Conservation (phyloP, 2,329 filamentous ascomycete species). For the Zalaria sp. region DNA sequence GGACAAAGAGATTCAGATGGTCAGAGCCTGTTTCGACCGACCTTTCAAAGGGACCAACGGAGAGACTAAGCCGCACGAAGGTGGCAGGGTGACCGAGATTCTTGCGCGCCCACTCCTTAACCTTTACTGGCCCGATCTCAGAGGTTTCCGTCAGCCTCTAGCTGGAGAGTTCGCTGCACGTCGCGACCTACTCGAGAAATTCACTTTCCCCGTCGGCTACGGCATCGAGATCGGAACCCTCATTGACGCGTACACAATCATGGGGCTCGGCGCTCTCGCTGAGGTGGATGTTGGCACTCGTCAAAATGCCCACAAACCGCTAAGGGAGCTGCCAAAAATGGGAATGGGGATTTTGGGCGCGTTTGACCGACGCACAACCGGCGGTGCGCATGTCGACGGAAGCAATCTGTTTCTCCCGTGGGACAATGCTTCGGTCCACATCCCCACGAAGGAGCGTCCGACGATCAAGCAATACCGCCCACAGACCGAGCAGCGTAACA, state of each 20-base stretch:
- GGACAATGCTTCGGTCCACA: neutral
- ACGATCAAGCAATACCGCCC: neutral
- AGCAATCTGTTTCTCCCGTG: conserved; percentile 1
- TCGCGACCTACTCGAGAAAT: neutral
- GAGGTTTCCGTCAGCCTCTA: conserved; percentile 2
- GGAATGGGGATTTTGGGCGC: conserved; percentile 1
- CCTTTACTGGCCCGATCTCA: conserved; percentile 1
- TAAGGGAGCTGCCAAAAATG: conserved; percentile 2
- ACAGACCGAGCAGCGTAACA: neutral
- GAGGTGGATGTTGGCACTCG: conserved; percentile 1
- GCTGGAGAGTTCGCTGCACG: conserved; percentile 3
- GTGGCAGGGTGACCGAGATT: neutral
- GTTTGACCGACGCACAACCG: neutral
- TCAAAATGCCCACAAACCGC: conserved; percentile 1
- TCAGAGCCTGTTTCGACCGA: conserved; percentile 2
- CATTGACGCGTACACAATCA: conserved; percentile 1
- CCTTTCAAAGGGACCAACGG: neutral
- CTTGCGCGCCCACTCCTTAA: neutral
- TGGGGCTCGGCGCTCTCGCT: conserved; percentile 1
- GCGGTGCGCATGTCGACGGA: neutral
- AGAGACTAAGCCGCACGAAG: neutral
- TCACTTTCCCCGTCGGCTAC: conserved; percentile 2
- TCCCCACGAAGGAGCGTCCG: neutral
- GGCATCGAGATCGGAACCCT: conserved; percentile 3
- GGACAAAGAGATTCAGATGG: conserved; percentile 1